Evolutionary conservation across 179 eudicot species (phyloP).

Genomic region (Vitellaria paradoxa): DNA sequence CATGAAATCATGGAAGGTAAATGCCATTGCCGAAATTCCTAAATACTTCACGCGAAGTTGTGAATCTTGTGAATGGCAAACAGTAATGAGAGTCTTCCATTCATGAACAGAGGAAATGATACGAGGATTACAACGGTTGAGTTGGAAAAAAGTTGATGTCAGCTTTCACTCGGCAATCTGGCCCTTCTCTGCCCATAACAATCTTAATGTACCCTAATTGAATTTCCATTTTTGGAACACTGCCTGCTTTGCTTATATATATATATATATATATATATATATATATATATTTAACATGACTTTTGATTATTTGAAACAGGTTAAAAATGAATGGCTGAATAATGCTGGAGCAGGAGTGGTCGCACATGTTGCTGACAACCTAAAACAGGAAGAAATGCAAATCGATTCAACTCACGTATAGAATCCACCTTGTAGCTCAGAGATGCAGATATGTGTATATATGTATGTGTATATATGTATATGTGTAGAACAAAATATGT

Average conservation of each 20-base stretch:
- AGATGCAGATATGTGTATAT: background rate
- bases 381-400: constrained; percentile 77
- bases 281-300: too few species aligned
- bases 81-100: background rate
- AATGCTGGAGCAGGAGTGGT: constrained; percentile 95
- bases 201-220: constrained; percentile 63
- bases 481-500: too few species aligned
- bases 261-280: too few species aligned
- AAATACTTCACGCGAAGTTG: background rate
- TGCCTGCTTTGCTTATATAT: too few species aligned
- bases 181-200: constrained; percentile 98
- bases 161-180: constrained; percentile 94
- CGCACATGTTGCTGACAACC: constrained; percentile 84
- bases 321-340: constrained; percentile 93
- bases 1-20: constrained; percentile 96
- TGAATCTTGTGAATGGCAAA: background rate
- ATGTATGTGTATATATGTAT: too few species aligned
- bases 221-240: too few species aligned
- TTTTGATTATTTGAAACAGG: constrained; percentile 35
- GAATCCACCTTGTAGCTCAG: constrained; percentile 53
- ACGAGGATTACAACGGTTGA: constrained; percentile 74
- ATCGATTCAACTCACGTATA: constrained; percentile 46
- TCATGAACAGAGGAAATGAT: constrained; percentile 88
- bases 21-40: background rate
- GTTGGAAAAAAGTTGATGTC: constrained; percentile 97